These are phyloP conservation scores for Trametes sanguinea DNA, from an alignment of 768 basidiomycete species.

Conservation along the genomic window DNA sequence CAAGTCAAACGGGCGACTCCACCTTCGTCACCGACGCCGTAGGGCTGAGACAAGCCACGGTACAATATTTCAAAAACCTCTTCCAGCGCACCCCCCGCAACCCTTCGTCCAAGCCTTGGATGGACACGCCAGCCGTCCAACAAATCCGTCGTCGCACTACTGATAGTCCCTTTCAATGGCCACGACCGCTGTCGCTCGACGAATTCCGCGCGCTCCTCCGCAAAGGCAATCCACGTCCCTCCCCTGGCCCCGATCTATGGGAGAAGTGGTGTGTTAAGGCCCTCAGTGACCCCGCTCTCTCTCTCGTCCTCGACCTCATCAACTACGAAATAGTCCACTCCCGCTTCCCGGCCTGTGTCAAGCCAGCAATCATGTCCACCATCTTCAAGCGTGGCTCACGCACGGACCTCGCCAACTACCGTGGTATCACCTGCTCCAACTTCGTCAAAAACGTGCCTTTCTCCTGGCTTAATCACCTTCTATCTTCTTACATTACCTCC, in stretches of 20 bases:
- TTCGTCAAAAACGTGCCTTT: constrained; percentile 32
- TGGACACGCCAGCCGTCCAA: too few species aligned
- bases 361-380: constrained; percentile 28
- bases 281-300: constrained; percentile 28
- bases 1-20: too few species aligned
- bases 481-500: constrained; percentile 28
- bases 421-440: constrained; percentile 32
- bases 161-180: too few species aligned
- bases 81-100: too few species aligned
- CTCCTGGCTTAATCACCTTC: constrained; percentile 33
- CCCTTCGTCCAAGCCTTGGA: too few species aligned
- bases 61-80: too few species aligned
- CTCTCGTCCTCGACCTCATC: constrained; percentile 29
- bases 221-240: constrained; percentile 33
- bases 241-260: constrained; percentile 38
- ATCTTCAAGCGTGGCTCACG: constrained; percentile 33
- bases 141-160: too few species aligned
- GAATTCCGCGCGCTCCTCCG: constrained; percentile 29
- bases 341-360: constrained; percentile 31
- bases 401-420: constrained; percentile 33
- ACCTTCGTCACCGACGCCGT: too few species aligned
- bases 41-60: too few species aligned
- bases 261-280: constrained; percentile 38
- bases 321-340: constrained; percentile 33
- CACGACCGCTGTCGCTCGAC: not conserved